phyloP scores from a whole-genome alignment of 768 basidiomycete species.

The Astraeus odoratus region DNA sequence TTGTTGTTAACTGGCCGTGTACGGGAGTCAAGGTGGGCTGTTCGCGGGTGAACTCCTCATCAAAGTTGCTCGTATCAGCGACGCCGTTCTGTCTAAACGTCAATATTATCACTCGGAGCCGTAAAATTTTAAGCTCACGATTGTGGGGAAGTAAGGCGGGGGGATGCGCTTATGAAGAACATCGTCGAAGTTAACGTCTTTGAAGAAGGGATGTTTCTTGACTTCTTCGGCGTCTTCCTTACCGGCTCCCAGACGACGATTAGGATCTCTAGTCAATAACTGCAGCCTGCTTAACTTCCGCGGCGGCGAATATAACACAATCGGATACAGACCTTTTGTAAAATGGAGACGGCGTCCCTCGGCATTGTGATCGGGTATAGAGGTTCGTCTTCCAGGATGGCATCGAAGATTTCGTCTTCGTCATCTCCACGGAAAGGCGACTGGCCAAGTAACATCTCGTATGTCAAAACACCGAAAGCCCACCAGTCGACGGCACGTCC shows the following conservation, averaged over 20 bases:
- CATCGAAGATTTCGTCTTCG: slow-evolving; percentile 99
- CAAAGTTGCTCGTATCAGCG: slow-evolving; percentile 89
- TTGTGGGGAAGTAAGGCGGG: slow-evolving; percentile 94
- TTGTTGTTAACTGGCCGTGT: slow-evolving; percentile 82
- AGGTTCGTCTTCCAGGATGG: slow-evolving; percentile 96
- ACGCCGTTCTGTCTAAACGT: slow-evolving; percentile 55
- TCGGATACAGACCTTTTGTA: slow-evolving; percentile 68
- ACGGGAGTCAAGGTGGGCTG: slow-evolving; percentile 97
- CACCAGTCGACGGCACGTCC: slow-evolving; percentile 99
- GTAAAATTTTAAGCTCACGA: slow-evolving; percentile 49
- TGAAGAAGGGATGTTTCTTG: slow-evolving; percentile 97
- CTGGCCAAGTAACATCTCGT: slow-evolving; percentile 98
- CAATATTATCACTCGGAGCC: slow-evolving; percentile 7
- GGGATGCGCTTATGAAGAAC: slow-evolving; percentile 97
- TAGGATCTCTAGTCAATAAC: slow-evolving; percentile 90
- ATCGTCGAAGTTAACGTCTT: slow-evolving; percentile 95
- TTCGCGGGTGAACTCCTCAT: slow-evolving; percentile 94
- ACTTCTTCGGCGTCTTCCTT: slow-evolving; percentile 95
- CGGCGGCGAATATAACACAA: not conserved
- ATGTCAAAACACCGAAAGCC: slow-evolving; percentile 98
- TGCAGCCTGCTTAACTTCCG: slow-evolving; percentile 25
- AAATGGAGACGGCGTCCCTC: slow-evolving; percentile 87
- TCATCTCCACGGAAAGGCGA: slow-evolving; percentile 99
- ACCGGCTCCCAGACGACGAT: slow-evolving; percentile 82
- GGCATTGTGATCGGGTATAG: slow-evolving; percentile 99